Percentiles rank a stretch among this genome's conserved stretches.
These are phyloP conservation scores for Blastomyces gilchristii DNA, from an alignment of 2,329 filamentous ascomycete species.

Conservation along the genomic window DNA sequence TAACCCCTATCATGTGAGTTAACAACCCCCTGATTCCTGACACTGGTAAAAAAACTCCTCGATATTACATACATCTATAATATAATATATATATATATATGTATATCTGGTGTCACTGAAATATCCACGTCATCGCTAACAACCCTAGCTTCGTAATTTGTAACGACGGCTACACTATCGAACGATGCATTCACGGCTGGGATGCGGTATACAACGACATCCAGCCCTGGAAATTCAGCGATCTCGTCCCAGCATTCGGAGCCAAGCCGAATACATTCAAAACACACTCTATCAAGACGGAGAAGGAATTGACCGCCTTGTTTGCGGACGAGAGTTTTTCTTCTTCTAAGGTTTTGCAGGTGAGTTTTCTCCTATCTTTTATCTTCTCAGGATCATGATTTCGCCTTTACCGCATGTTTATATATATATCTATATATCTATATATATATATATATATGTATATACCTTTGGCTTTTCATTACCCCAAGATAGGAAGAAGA, in stretches of 20 bases:
- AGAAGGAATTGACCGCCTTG: slow-evolving; percentile 53
- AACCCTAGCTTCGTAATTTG: slow-evolving; percentile 55
- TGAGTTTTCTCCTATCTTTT: slow-evolving; percentile 14
- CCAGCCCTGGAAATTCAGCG: slow-evolving; percentile 59
- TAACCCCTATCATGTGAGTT: slow-evolving; percentile 62
- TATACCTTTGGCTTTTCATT: not conserved
- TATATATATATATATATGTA: too few species aligned
- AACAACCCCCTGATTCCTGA: not conserved
- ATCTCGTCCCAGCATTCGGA: slow-evolving; percentile 57
- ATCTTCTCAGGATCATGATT: not conserved
- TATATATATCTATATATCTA: not conserved
- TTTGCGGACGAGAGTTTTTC: slow-evolving; percentile 53
- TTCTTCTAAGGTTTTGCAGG: slow-evolving; percentile 38
- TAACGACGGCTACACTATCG: slow-evolving; percentile 78
- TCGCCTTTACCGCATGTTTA: not conserved
- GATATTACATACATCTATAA: not conserved
- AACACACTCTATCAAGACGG: slow-evolving; percentile 56
- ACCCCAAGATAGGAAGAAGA: not conserved
- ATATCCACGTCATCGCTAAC: not conserved
- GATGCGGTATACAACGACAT: slow-evolving; percentile 70
- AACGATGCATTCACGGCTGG: slow-evolving; percentile 74
- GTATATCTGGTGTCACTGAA: not conserved
- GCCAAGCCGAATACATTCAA: slow-evolving; percentile 45
- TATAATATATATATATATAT: not conserved
- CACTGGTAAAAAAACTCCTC: not conserved